Conservation (phyloP, 495 filamentous ascomycete species). For the Penicillium roqueforti region DNA sequence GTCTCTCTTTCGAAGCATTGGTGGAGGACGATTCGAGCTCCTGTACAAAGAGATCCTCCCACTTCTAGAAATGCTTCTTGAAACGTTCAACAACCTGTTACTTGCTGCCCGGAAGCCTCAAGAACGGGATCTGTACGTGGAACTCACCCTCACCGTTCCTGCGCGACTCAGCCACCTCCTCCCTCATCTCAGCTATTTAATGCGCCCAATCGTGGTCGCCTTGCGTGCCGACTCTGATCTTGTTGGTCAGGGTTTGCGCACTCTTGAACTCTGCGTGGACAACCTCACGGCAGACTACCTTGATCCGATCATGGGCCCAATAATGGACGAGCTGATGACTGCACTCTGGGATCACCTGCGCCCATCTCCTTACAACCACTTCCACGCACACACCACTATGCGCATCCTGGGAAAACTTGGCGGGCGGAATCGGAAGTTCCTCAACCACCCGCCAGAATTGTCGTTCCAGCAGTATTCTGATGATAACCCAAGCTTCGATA, state of each 20-base stretch:
- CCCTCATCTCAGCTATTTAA: slow-evolving; percentile 94
- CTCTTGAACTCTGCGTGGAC: slow-evolving; percentile 94
- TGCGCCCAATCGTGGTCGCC: slow-evolving; percentile 94
- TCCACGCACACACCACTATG: slow-evolving; percentile 96
- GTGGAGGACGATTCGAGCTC: slow-evolving; percentile 94
- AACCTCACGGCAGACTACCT: slow-evolving; percentile 97
- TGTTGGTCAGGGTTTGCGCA: slow-evolving; percentile 89
- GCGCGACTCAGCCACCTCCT: slow-evolving; percentile 91
- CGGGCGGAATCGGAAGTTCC: slow-evolving; percentile 89
- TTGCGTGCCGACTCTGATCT: slow-evolving; percentile 87
- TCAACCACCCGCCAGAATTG: slow-evolving; percentile 79
- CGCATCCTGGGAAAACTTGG: slow-evolving; percentile 97
- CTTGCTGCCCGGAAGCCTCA: slow-evolving; percentile 81
- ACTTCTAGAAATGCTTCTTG: slow-evolving; percentile 91
- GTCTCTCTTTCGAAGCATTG: slow-evolving; percentile 92
- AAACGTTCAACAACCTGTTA: slow-evolving; percentile 92
- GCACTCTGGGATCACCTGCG: slow-evolving; percentile 91
- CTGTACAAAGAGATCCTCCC: slow-evolving; percentile 97
- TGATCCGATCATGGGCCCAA: slow-evolving; percentile 98
- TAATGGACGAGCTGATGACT: slow-evolving; percentile 97
- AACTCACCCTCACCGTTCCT: slow-evolving; percentile 92
- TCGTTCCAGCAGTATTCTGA: slow-evolving; percentile 80
- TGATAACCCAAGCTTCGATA: slow-evolving; percentile 77
- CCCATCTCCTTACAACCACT: slow-evolving; percentile 90
- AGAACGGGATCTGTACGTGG: slow-evolving; percentile 94